phyloP scores from a whole-genome alignment of 192 early-diverging fungal species.

The Podila clonocystis region DNA sequence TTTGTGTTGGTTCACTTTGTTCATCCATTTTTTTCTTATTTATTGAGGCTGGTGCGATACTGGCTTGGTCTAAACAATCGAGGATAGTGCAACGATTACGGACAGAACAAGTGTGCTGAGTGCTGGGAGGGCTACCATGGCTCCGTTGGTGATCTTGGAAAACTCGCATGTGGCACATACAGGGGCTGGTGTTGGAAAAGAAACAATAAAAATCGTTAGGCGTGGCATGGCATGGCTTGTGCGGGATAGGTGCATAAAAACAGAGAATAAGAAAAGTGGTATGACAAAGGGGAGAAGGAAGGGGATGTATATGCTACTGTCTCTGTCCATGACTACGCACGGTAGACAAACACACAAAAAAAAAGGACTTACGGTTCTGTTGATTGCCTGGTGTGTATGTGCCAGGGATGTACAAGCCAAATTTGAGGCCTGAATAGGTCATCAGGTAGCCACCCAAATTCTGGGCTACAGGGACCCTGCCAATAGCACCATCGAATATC shows the following conservation, averaged over 20 bases:
- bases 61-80: too few relatives aligned
- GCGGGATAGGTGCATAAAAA: not conserved
- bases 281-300: too few relatives aligned
- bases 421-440: conserved; percentile 19
- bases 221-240: not conserved
- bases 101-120: not conserved
- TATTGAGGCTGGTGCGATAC: too few relatives aligned
- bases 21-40: too few relatives aligned
- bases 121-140: not conserved
- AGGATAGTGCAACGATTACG: too few relatives aligned
- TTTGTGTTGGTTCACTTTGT: too few relatives aligned
- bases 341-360: too few relatives aligned
- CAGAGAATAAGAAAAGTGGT: conserved; percentile 1
- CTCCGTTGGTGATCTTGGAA: conserved; percentile 17
- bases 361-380: conserved; percentile 18
- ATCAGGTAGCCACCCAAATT: conserved; percentile 20
- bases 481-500: conserved; percentile 21
- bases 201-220: not conserved
- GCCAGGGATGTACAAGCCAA: conserved; percentile 22
- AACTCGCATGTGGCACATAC: conserved; percentile 32
- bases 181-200: conserved; percentile 10
- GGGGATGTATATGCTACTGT: not conserved
- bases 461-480: not conserved
- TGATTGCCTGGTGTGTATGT: conserved; percentile 17
- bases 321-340: not conserved